Conservation (phyloP, 1,284 basidiomycete genomes). For the Ganoderma boninense region DNA sequence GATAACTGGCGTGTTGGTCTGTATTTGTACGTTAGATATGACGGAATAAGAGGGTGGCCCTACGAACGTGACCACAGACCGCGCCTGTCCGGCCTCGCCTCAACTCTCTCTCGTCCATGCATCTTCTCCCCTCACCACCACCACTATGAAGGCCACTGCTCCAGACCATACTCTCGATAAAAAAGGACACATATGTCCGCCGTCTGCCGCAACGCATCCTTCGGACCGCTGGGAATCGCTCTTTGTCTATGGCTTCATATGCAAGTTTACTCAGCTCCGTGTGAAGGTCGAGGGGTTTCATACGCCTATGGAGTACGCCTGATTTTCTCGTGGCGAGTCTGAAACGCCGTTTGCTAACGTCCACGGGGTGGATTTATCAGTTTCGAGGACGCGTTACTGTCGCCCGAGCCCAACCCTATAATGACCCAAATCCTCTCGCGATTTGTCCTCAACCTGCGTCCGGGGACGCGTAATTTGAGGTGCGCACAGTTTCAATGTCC, state of each 20-base stretch:
- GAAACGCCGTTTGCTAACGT: conserved; percentile 11
- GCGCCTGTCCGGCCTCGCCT: conserved; percentile 34
- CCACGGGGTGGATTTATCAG: conserved; percentile 45
- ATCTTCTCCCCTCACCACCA: conserved; percentile 35
- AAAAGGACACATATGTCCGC: conserved; percentile 78
- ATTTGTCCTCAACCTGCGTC: conserved; percentile 81
- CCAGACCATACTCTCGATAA: conserved; percentile 46
- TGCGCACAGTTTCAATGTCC: conserved; percentile 51
- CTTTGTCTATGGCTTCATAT: conserved; percentile 84
- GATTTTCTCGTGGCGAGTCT: background rate
- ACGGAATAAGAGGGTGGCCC: conserved; percentile 42
- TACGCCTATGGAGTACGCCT: conserved; percentile 81
- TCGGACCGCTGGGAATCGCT: conserved; percentile 85
- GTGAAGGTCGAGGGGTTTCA: conserved; percentile 79
- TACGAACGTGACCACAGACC: conserved; percentile 41
- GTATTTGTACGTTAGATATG: conserved; percentile 44
- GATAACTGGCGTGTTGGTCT: conserved; percentile 41
- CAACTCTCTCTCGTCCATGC: conserved; percentile 42
- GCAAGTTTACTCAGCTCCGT: conserved; percentile 78
- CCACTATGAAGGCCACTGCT: conserved; percentile 40
- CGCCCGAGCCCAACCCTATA: conserved; percentile 71
- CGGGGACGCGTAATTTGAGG: conserved; percentile 87
- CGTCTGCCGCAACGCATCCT: conserved; percentile 75
- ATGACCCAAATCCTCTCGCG: conserved; percentile 73
- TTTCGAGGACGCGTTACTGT: conserved; percentile 79